Evolutionary conservation across 106 monocot genomes (phyloP), one percentile per base, ranked within the genome.

Genomic region (Acanthochlamys bracteata): DNA sequence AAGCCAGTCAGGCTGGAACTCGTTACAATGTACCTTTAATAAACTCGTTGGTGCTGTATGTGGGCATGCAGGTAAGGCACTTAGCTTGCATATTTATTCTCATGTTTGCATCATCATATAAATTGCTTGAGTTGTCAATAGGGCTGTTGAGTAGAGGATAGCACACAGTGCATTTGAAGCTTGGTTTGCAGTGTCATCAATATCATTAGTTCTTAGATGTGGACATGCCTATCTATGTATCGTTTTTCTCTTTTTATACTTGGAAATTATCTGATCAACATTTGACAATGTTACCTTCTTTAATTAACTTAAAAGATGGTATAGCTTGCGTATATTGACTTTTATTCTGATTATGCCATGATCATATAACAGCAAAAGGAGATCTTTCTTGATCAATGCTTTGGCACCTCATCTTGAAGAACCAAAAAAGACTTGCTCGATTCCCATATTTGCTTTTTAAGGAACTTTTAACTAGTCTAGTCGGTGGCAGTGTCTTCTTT

Each of bases 11-110:
- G 41, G 82, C 85, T 41, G 95, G 90, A 59, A 91, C 95, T n/a
- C 95, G 82, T 51, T 96, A 91, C 59, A 91, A 96, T 79, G 88
- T 88, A 21, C 95, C 95, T 16, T 49, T 96, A 41, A 85, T 96
- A 12, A 96, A 96, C 39, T 96, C 95, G n/a, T 73, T 96, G 55
- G 95, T 91, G 16, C 90, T 96, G 59, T 96, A 91, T 72, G 84
- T 91, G 9, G 95, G 95, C 54, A 91, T 96, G 82, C 95, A 96
- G 90, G 95, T 96, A 77, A 68, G 42, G 8, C 17, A 7, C 45
- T 8, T 46, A 14, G 45, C 14, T 14, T 46, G 8, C 14, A 46
- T 46, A 8, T 10, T 14, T 46, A 14, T 8, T 10, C 8, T 14
- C 45, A 46, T 8, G 8, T 14, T 46, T 14, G 8, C 45, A 46